These are phyloP conservation scores for Pseudocercospora eumusae DNA, from an alignment of 2,329 filamentous ascomycete species.

Conservation along the genomic window DNA sequence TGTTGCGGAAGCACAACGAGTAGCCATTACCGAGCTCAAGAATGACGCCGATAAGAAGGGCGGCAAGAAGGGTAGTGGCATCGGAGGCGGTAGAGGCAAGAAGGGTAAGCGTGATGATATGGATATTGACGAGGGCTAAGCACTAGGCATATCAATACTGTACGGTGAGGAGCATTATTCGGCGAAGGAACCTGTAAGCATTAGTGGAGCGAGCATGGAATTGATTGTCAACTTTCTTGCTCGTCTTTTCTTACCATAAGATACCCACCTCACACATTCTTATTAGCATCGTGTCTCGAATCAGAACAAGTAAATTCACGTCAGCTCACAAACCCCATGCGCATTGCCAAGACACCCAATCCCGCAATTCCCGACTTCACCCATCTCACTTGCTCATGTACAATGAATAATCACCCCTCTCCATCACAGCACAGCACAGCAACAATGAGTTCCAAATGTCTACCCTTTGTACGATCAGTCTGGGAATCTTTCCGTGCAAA, in stretches of 20 bases:
- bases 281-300: background rate
- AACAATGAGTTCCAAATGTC: slow-evolving; percentile 29
- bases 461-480: slow-evolving; percentile 39
- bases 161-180: background rate
- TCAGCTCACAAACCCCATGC: too few relatives aligned
- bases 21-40: slow-evolving; percentile 81
- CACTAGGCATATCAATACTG: background rate
- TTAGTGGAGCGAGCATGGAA: background rate
- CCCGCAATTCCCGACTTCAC: background rate
- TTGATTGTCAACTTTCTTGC: background rate
- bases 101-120: slow-evolving; percentile 63
- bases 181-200: background rate
- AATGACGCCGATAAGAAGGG: slow-evolving; percentile 68
- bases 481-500: slow-evolving; percentile 72
- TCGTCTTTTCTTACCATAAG: background rate
- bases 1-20: slow-evolving; percentile 79
- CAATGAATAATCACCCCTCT: too few relatives aligned
- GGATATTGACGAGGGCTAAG: slow-evolving; percentile 69
- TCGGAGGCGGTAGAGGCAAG: slow-evolving; percentile 54
- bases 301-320: too few relatives aligned
- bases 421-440: background rate
- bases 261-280: background rate
- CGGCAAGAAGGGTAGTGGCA: slow-evolving; percentile 53
- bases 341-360: background rate
- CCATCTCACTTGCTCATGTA: background rate